A percentile compares a stretch with the other conserved stretches of the same genome.
Evolutionary conservation across 2,329 filamentous ascomycete genomes (phyloP).

Genomic region (Xylaria digitata): DNA sequence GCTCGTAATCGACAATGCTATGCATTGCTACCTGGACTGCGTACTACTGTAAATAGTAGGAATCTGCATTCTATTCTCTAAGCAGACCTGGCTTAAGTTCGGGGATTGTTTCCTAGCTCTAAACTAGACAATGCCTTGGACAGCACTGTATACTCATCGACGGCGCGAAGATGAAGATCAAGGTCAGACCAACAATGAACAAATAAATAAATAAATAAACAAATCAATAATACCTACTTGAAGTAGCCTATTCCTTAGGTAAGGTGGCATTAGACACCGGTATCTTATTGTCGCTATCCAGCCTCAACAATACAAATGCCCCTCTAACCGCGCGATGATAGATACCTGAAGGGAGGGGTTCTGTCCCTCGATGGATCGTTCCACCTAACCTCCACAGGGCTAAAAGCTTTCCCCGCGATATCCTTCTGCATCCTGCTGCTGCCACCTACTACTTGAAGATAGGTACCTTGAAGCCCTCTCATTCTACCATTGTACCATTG

Average conservation of each 20-base stretch:
- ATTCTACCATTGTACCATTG: too few species aligned
- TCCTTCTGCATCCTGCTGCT: not conserved
- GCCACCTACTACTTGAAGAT: not conserved
- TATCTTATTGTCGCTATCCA: not conserved
- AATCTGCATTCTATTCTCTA: not conserved
- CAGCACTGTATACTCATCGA: too few species aligned
- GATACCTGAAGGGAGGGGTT: too few species aligned
- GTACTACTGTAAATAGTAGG: not conserved
- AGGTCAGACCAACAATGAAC: too few species aligned
- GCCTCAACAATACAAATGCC: not conserved
- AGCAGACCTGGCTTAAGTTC: not conserved
- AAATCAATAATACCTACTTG: too few species aligned
- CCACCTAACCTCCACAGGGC: slow-evolving; percentile 17
- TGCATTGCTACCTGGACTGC: not conserved
- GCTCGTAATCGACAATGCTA: slow-evolving; percentile 3
- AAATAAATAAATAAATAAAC: too few species aligned
- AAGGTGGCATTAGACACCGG: too few species aligned
- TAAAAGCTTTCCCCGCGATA: slow-evolving; percentile 24
- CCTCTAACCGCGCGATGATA: too few species aligned
- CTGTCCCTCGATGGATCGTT: not conserved
- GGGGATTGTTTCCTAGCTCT: not conserved
- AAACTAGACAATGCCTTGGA: too few species aligned
- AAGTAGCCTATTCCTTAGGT: too few species aligned
- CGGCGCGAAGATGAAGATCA: too few species aligned
- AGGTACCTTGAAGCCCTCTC: not conserved